phyloP scores from a whole-genome alignment of 192 early-diverging fungal genomes.

The Gaertneriomyces sp. region DNA sequence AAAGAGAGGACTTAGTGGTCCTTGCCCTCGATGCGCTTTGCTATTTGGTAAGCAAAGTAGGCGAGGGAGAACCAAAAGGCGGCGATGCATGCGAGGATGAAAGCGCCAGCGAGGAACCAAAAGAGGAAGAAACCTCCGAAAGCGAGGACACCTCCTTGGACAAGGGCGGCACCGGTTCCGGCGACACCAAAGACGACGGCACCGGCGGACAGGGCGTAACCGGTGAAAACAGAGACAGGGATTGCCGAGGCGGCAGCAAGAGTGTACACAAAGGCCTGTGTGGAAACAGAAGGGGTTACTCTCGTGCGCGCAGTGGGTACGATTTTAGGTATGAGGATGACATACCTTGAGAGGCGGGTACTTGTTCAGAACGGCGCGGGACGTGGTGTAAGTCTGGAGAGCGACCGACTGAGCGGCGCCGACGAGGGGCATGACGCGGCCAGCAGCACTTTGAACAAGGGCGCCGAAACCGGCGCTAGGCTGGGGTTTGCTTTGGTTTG shows the following conservation, averaged over 20 bases:
- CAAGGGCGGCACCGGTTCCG: constrained; percentile 36
- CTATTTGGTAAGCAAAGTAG: constrained; percentile 43
- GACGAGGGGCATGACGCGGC: constrained; percentile 11
- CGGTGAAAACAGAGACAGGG: constrained; percentile 35
- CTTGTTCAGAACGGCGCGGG: constrained; percentile 33
- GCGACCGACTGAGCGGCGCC: constrained; percentile 17
- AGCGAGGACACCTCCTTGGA: constrained; percentile 40
- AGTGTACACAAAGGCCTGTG: constrained; percentile 40
- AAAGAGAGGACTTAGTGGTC: too few relatives aligned
- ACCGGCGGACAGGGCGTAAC: constrained; percentile 24
- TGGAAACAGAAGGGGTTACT: too few relatives aligned
- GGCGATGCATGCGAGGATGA: constrained; percentile 31
- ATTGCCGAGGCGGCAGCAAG: constrained; percentile 30
- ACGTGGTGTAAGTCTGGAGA: constrained; percentile 15
- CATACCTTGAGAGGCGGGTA: constrained; percentile 41
- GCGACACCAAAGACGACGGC: constrained; percentile 34
- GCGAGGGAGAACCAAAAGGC: constrained; percentile 43
- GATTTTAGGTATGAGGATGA: too few relatives aligned
- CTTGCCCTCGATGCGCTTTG: constrained; percentile 30
- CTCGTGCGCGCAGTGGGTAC: too few relatives aligned
- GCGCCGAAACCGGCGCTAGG: neutral
- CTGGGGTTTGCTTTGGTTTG: constrained; percentile 23
- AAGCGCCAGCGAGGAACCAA: constrained; percentile 39
- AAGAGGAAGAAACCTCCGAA: constrained; percentile 41
- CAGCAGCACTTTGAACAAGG: constrained; percentile 9